These are phyloP conservation scores for Protomyces pachydermus DNA, from an alignment of 1,139 yeast species.

Conservation along the genomic window DNA sequence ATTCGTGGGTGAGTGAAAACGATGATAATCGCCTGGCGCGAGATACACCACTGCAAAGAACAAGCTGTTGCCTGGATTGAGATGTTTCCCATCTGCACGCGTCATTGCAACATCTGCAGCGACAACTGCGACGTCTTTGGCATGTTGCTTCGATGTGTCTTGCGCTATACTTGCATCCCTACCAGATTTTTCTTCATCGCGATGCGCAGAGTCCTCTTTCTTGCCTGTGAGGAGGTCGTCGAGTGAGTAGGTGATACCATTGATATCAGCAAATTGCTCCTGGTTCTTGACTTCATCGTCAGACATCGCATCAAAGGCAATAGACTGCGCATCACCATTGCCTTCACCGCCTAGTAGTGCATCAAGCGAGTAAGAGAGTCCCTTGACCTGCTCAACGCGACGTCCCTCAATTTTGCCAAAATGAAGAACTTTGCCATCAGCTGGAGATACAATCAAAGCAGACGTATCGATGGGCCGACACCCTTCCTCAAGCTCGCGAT, in stretches of 20 bases:
- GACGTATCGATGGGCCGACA: constrained; percentile 66
- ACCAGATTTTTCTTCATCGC: constrained; percentile 36
- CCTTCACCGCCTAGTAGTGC: constrained; percentile 69
- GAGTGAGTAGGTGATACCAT: constrained; percentile 67
- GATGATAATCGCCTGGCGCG: constrained; percentile 98
- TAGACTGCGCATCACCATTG: constrained; percentile 31
- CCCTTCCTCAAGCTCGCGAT: constrained; percentile 73
- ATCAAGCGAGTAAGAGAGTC: constrained; percentile 85
- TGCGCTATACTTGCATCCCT: constrained; percentile 31
- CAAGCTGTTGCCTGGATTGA: constrained; percentile 52
- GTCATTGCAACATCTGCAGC: constrained; percentile 21
- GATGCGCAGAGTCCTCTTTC: constrained; percentile 27
- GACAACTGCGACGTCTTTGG: constrained; percentile 15
- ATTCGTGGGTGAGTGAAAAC: constrained; percentile 91
- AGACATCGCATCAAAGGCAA: constrained; percentile 34
- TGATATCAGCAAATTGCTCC: constrained; percentile 69
- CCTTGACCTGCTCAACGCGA: constrained; percentile 93
- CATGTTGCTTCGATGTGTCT: constrained; percentile 3
- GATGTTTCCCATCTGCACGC: constrained; percentile 11
- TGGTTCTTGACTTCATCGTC: constrained; percentile 44
- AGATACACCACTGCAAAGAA: constrained; percentile 88
- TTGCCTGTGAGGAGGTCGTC: constrained; percentile 51
- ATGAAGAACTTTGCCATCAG: constrained; percentile 87
- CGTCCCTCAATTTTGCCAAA: constrained; percentile 67
- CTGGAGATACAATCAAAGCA: constrained; percentile 70